Conservation (phyloP, 2,329 filamentous ascomycete species). For the Ophiostoma montium region DNA sequence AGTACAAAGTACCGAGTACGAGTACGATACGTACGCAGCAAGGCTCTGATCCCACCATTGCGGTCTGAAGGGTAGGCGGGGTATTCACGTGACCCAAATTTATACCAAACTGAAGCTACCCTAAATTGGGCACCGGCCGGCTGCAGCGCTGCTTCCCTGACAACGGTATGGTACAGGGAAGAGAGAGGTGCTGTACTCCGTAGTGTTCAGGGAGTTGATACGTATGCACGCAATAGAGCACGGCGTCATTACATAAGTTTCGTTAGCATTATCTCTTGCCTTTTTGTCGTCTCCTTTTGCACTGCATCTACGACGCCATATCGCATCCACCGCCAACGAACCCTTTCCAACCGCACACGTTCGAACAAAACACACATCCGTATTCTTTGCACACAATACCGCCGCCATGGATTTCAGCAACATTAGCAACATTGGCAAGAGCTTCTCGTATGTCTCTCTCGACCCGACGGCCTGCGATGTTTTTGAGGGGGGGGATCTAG, state of each 20-base stretch:
- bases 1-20: too few relatives aligned
- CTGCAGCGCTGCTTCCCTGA: background rate
- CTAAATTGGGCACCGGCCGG: background rate
- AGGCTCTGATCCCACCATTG: too few relatives aligned
- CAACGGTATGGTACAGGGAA: too few relatives aligned
- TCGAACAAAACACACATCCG: background rate
- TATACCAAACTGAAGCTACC: too few relatives aligned
- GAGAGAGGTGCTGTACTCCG: background rate
- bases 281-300: background rate
- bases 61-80: background rate
- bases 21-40: too few relatives aligned
- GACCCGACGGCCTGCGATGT: background rate
- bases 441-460: constrained; percentile 32
- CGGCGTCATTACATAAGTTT: background rate
- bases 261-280: background rate
- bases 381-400: constrained; percentile 1
- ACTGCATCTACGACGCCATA: background rate
- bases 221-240: background rate
- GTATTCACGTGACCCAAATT: background rate
- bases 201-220: too few relatives aligned
- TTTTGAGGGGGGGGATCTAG: too few relatives aligned
- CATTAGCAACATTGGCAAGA: constrained; percentile 43
- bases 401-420: constrained; percentile 44
- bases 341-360: background rate
- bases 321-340: background rate